phyloP scores from a whole-genome alignment of 106 monocot genomes.

The Allium cepa region DNA sequence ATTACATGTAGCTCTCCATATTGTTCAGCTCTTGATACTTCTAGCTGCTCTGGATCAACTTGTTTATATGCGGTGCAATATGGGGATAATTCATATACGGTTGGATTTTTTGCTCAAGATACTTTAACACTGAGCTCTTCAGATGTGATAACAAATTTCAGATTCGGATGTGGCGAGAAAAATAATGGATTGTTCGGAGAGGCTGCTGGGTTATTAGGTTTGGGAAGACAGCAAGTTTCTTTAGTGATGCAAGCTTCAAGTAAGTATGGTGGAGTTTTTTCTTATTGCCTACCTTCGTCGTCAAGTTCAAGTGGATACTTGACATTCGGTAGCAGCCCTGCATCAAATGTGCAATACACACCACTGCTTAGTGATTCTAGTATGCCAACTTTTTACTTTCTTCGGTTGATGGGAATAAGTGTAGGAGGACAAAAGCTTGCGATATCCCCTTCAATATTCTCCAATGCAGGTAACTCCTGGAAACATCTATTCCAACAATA shows the following conservation, averaged over 20 bases:
- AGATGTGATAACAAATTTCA: constrained; percentile 17
- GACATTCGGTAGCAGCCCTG: constrained; percentile 7
- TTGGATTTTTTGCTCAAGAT: constrained; percentile 18
- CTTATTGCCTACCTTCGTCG: constrained; percentile 33
- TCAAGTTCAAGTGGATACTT: constrained; percentile 27
- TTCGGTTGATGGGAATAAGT: constrained; percentile 21
- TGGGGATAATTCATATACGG: constrained; percentile 16
- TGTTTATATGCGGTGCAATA: constrained; percentile 26
- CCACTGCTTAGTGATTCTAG: constrained; percentile 14
- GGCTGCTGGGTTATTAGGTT: constrained; percentile 25
- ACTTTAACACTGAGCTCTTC: constrained; percentile 10
- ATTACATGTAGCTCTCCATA: constrained; percentile 19
- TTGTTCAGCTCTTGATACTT: constrained; percentile 12
- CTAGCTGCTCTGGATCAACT: constrained; percentile 12
- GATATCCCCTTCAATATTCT: constrained; percentile 28
- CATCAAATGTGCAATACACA: constrained; percentile 15
- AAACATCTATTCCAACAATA: no score
- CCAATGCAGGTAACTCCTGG: constrained; percentile 10
- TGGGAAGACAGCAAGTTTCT: constrained; percentile 22
- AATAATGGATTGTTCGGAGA: constrained; percentile 21
- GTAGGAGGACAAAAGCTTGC: constrained; percentile 15
- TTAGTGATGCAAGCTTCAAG: constrained; percentile 20
- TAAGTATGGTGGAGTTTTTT: constrained; percentile 19
- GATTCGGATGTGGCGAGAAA: constrained; percentile 29
- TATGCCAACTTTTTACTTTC: constrained; percentile 21